A percentile compares a stretch with the other conserved stretches of the same genome.
Conservation (phyloP, 2,329 filamentous ascomycete species). For the Venturia nashicola region DNA sequence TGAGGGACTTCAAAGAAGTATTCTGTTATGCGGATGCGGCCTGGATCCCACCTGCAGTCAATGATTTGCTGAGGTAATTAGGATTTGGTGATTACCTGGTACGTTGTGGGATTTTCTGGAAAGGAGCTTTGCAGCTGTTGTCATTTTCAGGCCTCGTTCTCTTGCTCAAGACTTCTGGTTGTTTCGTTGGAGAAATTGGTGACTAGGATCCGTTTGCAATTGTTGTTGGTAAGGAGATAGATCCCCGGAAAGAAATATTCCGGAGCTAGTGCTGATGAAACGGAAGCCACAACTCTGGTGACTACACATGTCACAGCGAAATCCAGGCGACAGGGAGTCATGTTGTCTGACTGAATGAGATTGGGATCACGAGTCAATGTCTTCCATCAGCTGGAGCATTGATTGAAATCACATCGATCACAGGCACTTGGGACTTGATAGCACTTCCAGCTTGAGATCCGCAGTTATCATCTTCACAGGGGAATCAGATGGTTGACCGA, state of each 20-base stretch:
- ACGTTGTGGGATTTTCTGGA: constrained; percentile 8
- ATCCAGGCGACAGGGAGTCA: no score
- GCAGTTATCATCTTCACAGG: neutral
- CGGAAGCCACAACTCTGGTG: neutral
- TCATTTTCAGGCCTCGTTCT: constrained; percentile 2
- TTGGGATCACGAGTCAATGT: no score
- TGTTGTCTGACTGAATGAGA: no score
- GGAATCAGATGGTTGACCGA: neutral
- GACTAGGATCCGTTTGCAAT: neutral
- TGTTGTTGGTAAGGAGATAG: neutral
- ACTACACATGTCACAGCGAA: neutral
- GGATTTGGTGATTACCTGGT: neutral
- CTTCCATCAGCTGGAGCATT: no score
- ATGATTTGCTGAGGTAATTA: neutral
- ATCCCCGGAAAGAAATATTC: neutral
- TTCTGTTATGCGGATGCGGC: constrained; percentile 65
- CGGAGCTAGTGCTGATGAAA: neutral
- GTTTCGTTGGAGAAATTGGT: neutral
- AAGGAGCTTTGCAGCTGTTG: constrained; percentile 5
- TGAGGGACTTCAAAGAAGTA: constrained; percentile 79
- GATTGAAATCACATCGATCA: neutral
- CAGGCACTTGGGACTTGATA: neutral
- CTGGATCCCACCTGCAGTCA: constrained; percentile 33
- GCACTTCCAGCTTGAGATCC: neutral
- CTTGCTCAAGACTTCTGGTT: neutral